Evolutionary conservation across 495 filamentous ascomycete genomes (phyloP), one percentile per base, ranked within the genome.

Genomic region (Aspergillus cavernicola): DNA sequence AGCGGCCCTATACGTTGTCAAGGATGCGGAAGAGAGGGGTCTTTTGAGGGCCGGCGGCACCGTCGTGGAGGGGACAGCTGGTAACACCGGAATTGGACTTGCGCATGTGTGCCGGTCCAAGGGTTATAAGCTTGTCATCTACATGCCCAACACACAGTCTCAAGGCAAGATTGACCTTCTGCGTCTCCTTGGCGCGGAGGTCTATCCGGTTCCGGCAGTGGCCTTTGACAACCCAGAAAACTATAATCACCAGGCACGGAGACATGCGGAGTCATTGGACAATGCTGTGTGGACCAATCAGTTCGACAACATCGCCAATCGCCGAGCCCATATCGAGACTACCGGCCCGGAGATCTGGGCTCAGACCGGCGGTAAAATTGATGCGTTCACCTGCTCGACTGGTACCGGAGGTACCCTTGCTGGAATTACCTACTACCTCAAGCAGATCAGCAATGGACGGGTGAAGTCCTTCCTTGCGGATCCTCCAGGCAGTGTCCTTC

Each of bases 241-340:
- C 72, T 98, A 97, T 76, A 97, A 98, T 73, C 92, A 96, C 71
- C 91, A 96, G 75, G 93, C 93, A 10, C 78, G 80, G 38, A 78
- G 93, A 11, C 91, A 97, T 69, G 93, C 93, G 31, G 90, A 95
- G 71, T 69, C 75, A 0, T 67, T 90, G 39, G 85, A 87, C 2
- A 97, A 97, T 70, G 91, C 93, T 6, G 91, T 97, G 2, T 98
- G 93, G 93, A 98, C 93, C 23, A 93, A 98, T 72, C 93, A 98
- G 68, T 98, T 98, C 74, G 93, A 98, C 65, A 98, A 98, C 74
- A 81, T 76, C 28, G 93, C 95, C 47, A 98, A 98, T 69, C 82
- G 95, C 24, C 84, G 87, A 66, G 92, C 92, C 22, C 93, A 98
- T 64, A 85, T 98, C 61, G 93, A 96, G 74, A 97, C 92, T 0